A percentile compares a stretch with the other conserved stretches of the same genome.
Evolutionary conservation across 1,284 basidiomycete genomes (phyloP).

Genomic region (Waitea zeae): DNA sequence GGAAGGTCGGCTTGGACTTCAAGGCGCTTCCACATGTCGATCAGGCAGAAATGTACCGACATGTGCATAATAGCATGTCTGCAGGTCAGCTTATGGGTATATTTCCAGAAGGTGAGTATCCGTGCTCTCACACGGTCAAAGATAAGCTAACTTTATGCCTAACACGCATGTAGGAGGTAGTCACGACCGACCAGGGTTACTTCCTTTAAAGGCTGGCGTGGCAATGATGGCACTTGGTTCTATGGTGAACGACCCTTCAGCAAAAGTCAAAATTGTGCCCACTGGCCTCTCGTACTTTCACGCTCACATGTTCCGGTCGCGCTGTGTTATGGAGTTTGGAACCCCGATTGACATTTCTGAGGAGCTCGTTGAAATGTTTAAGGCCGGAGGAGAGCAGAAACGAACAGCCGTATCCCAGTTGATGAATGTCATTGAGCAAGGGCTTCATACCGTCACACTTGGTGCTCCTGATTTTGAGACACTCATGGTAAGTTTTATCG

Average conservation of each 20-base stretch:
- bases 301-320: constrained; percentile 87
- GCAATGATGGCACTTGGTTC: constrained; percentile 97
- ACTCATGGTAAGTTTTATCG: constrained; percentile 54
- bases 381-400: constrained; percentile 82
- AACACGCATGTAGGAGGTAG: constrained; percentile 70
- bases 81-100: constrained; percentile 87
- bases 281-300: constrained; percentile 95
- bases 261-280: constrained; percentile 85
- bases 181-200: constrained; percentile 87
- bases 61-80: constrained; percentile 81
- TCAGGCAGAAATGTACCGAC: constrained; percentile 88
- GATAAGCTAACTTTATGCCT: neutral
- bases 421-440: constrained; percentile 87
- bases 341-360: constrained; percentile 77
- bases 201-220: constrained; percentile 92
- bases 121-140: no score
- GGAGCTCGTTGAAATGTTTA: constrained; percentile 82
- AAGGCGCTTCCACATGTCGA: constrained; percentile 77
- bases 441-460: constrained; percentile 93
- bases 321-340: constrained; percentile 96
- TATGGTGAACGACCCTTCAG: constrained; percentile 79
- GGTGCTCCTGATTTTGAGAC: constrained; percentile 97
- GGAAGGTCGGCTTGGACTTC: constrained; percentile 50
- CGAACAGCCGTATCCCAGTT: constrained; percentile 83
- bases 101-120: constrained; percentile 75